Conservation (phyloP, 768 basidiomycete genomes). For the Amanita phalloides region DNA sequence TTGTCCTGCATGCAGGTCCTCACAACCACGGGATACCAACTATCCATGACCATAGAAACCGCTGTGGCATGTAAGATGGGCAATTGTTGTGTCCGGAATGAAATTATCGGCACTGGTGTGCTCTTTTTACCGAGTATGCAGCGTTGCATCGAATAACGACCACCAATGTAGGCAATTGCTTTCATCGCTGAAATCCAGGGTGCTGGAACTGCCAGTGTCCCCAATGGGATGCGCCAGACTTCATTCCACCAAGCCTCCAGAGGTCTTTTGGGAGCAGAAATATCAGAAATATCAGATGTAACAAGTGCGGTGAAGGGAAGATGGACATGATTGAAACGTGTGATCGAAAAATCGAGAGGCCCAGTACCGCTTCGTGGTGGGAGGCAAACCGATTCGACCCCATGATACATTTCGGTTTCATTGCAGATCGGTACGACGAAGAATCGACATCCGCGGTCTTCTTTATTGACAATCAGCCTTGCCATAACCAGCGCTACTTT, state of each 20-base stretch:
- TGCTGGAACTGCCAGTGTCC: conserved; percentile 39
- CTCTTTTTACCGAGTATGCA: conserved; percentile 32
- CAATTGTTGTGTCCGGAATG: conserved; percentile 57
- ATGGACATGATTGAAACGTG: conserved; percentile 41
- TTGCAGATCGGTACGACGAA: conserved; percentile 48
- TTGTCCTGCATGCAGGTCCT: conserved; percentile 25
- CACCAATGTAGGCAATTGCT: conserved; percentile 41
- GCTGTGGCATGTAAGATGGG: conserved; percentile 45
- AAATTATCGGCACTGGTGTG: conserved; percentile 38
- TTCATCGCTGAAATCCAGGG: conserved; percentile 43
- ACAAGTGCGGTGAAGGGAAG: conserved; percentile 41
- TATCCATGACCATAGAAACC: conserved; percentile 38
- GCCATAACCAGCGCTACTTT: conserved; percentile 51
- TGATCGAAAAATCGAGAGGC: conserved; percentile 48
- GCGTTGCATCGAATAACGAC: conserved; percentile 48
- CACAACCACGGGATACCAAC: conserved; percentile 31
- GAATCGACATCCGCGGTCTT: conserved; percentile 40
- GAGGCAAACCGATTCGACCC: conserved; percentile 38
- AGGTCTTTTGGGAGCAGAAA: conserved; percentile 26
- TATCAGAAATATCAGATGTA: conserved; percentile 29
- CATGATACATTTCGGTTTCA: conserved; percentile 39
- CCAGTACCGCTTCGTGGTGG: conserved; percentile 41
- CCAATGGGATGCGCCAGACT: conserved; percentile 44
- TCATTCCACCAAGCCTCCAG: conserved; percentile 46
- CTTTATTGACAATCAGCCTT: conserved; percentile 36